These are phyloP conservation scores for Chlorokybus atmophyticus DNA, from an alignment of 139 green algal species.

Conservation along the genomic window DNA sequence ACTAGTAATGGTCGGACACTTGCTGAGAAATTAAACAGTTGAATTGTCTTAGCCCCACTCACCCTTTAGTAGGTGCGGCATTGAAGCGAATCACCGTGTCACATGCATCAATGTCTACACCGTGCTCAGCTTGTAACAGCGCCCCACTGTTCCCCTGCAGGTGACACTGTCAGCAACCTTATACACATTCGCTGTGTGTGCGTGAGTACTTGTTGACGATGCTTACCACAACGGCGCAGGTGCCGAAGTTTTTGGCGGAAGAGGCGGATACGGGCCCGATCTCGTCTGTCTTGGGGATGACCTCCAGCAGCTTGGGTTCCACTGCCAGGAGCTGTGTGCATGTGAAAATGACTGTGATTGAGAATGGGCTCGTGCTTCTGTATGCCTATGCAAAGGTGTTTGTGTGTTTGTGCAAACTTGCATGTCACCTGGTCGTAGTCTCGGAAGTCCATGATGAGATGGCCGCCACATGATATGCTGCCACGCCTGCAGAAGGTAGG, in stretches of 20 bases:
- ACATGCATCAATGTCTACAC: slow-evolving; percentile 14
- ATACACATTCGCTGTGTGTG: no score
- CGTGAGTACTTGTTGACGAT: no score
- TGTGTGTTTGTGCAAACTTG: not conserved
- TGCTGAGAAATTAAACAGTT: no score
- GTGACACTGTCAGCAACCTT: not conserved
- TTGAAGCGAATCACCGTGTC: slow-evolving; percentile 25
- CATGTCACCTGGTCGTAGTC: slow-evolving; percentile 7
- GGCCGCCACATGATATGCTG: slow-evolving; percentile 10
- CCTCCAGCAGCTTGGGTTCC: not conserved
- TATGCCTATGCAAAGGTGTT: no score
- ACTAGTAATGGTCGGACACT: no score
- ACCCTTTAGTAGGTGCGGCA: slow-evolving; percentile 14
- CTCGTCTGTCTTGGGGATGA: slow-evolving; percentile 13
- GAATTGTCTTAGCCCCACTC: no score
- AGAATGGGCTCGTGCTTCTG: no score
- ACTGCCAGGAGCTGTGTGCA: not conserved
- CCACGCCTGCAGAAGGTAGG: no score
- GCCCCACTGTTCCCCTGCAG: slow-evolving; percentile 18
- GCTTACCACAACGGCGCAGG: slow-evolving; percentile 11
- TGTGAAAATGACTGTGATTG: no score
- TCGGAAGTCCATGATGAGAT: slow-evolving; percentile 12
- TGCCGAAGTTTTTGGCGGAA: not conserved
- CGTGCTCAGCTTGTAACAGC: slow-evolving; percentile 3
- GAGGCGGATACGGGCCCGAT: not conserved